Percentiles rank a stretch among this genome's conserved stretches.
Conservation (phyloP, 352 stramenopile species). For the Aphanomyces invadans region DNA sequence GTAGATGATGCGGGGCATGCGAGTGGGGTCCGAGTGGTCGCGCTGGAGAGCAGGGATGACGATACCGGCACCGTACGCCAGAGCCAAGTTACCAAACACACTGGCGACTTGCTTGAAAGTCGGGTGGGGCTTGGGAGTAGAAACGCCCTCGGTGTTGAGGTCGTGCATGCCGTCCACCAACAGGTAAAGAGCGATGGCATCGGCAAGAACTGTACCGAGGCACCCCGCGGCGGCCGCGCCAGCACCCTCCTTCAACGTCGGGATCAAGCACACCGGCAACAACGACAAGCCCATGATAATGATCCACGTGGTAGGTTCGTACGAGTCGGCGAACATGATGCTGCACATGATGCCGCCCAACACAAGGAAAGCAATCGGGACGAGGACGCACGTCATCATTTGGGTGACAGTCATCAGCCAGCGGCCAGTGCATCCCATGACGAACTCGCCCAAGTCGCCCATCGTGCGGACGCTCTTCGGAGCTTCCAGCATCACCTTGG, state of each 20-base stretch:
- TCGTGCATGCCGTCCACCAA: slow-evolving; percentile 27
- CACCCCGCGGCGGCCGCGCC: slow-evolving; percentile 22
- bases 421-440: slow-evolving; percentile 19
- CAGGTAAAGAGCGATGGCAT: slow-evolving; percentile 19
- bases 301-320: slow-evolving; percentile 16
- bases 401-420: slow-evolving; percentile 17
- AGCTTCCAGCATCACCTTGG: slow-evolving; percentile 25
- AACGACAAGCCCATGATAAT: slow-evolving; percentile 26
- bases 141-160: background rate
- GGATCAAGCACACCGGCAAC: slow-evolving; percentile 21
- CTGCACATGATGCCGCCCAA: slow-evolving; percentile 19
- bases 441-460: slow-evolving; percentile 23
- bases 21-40: slow-evolving; percentile 21
- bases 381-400: slow-evolving; percentile 22
- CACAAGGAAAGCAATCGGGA: slow-evolving; percentile 24
- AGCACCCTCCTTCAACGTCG: slow-evolving; percentile 26
- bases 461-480: slow-evolving; percentile 23
- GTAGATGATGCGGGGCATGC: slow-evolving; percentile 23
- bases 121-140: slow-evolving; percentile 16
- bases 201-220: slow-evolving; percentile 20
- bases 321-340: slow-evolving; percentile 24
- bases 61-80: slow-evolving; percentile 25
- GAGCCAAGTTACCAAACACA: slow-evolving; percentile 23
- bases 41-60: slow-evolving; percentile 26
- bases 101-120: slow-evolving; percentile 21